Evolutionary conservation across 805 yeast genomes (phyloP).

Genomic region (Candida germanica): DNA sequence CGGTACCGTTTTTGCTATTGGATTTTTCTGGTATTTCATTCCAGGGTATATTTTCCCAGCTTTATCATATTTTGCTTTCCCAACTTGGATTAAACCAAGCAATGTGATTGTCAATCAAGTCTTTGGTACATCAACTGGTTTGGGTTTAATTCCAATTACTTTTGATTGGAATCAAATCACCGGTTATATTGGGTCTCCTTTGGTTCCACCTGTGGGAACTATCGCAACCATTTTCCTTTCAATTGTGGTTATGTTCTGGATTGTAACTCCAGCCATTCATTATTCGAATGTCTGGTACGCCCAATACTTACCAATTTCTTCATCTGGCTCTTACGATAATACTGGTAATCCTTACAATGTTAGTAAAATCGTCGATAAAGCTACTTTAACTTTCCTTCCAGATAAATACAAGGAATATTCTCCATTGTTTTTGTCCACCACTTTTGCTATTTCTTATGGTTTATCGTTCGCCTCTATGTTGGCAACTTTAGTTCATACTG

Average conservation of each 20-base stretch:
- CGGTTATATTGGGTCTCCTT: slow-evolving; percentile 56
- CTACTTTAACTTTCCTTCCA: slow-evolving; percentile 38
- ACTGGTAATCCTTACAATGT: slow-evolving; percentile 50
- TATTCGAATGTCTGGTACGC: slow-evolving; percentile 58
- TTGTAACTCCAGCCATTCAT: slow-evolving; percentile 55
- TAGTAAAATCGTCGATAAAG: slow-evolving; percentile 40
- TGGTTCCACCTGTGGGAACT: slow-evolving; percentile 56
- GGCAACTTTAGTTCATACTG: slow-evolving; percentile 57
- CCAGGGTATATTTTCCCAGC: slow-evolving; percentile 61
- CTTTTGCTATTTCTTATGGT: slow-evolving; percentile 60
- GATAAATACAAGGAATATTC: slow-evolving; percentile 55
- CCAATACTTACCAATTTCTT: slow-evolving; percentile 53
- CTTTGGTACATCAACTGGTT: slow-evolving; percentile 60
- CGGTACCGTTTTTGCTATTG: slow-evolving; percentile 14
- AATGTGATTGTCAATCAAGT: slow-evolving; percentile 60
- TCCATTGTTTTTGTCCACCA: slow-evolving; percentile 58
- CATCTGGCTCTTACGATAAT: slow-evolving; percentile 48
- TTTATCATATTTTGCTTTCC: slow-evolving; percentile 58
- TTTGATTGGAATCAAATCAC: slow-evolving; percentile 47
- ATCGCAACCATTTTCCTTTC: slow-evolving; percentile 19
- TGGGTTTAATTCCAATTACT: slow-evolving; percentile 58
- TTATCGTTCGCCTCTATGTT: slow-evolving; percentile 57
- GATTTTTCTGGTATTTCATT: slow-evolving; percentile 55
- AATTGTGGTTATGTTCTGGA: slow-evolving; percentile 45
- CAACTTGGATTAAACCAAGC: slow-evolving; percentile 64